Base-by-base conservation (phyloP, 305 asterid species). In the Solanum hybrid region DNA sequence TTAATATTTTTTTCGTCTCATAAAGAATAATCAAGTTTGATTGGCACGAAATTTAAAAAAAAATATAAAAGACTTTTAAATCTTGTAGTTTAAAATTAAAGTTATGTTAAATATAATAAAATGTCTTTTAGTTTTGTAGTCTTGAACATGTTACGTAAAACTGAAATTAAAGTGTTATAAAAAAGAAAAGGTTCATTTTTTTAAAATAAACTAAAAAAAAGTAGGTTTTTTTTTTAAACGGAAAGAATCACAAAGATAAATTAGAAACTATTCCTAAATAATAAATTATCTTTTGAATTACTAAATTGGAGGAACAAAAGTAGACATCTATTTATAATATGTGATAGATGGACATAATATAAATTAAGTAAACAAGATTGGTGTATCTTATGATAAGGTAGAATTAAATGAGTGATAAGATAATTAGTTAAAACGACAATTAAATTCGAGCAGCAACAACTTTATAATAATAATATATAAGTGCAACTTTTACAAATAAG, bases 191-290 rank as follows among this genome's bases (percentile, higher is more conserved):
- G 7, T 13, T 56, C 10, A 3, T 3, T 19, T 19, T 17, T 19
- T 17, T 5, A 0, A 56, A 56, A 56, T 0, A 56, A 56, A 17
- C 2, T 56, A 56, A 60, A 60, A 60, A 15, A 15, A 15, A 15
- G 3, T 56, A 17, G 0, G 0, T 60, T 0, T 60, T 17, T 17
- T 51, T 51, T 51, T 51, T 15, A 51, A 51, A 0, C 4, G 0
- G 1, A 15, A 4, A 0, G 2, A 9, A 10, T 66, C 12, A n/a
- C 26, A 66, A 69, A 26, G 12, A 69, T 69, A 69, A 4, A 5
- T 69, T 10, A 12, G 14, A 69, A 69, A 69, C 15, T 69, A 69
- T 26, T 10, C 7, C 15, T 66, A 66, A 66, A n/a, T 66, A n/a
- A n/a, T 9, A 10, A 10, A 66, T 66, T n/a, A n/a, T 66, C 5